These are phyloP conservation scores for Magnusiomyces ingens DNA, from an alignment of 1,139 yeast genomes.

Conservation along the genomic window DNA sequence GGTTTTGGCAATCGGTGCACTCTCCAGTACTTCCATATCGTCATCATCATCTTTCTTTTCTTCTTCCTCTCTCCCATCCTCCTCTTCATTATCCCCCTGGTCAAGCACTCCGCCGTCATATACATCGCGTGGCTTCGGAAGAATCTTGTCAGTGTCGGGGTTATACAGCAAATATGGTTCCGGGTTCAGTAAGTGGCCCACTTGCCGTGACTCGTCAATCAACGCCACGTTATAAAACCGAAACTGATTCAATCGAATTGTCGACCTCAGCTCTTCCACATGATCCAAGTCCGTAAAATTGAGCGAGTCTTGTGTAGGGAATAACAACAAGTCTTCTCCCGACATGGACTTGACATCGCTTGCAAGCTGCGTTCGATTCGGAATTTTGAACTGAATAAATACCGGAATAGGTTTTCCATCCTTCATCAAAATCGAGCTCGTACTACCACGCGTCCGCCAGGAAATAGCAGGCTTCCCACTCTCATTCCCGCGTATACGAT, in stretches of 20 bases:
- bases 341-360: constrained; percentile 1
- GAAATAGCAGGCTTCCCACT: neutral
- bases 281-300: neutral
- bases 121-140: neutral
- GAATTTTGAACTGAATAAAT: constrained; percentile 3
- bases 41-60: neutral
- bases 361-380: neutral
- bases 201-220: neutral
- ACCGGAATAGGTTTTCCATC: constrained; percentile 2
- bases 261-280: neutral
- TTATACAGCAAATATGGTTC: constrained; percentile 1
- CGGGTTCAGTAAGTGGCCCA: neutral
- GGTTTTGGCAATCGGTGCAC: no score
- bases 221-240: neutral
- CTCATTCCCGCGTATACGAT: no score
- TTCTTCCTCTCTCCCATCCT: neutral
- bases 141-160: neutral
- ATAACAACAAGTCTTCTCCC: neutral
- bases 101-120: neutral
- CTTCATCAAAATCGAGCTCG: constrained; percentile 1
- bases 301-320: neutral
- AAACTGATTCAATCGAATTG: neutral
- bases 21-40: neutral
- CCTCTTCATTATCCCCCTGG: neutral
- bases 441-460: neutral